Evolutionary conservation across 192 early-diverging fungal species (phyloP).

Genomic region (Borealophlyctis nickersoniae): DNA sequence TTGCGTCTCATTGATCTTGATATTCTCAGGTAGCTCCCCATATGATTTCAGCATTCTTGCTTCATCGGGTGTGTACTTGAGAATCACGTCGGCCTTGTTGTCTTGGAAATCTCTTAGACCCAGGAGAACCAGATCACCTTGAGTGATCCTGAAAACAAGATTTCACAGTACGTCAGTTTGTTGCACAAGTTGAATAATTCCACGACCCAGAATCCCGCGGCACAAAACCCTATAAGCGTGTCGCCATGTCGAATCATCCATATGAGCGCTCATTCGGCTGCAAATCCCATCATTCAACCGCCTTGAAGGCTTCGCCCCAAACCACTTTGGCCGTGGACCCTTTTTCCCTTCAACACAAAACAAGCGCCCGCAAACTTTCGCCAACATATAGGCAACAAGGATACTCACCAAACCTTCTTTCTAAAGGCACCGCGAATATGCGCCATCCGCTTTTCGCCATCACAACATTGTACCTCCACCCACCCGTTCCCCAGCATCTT

Average conservation of each 20-base stretch:
- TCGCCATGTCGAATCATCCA: too few species aligned
- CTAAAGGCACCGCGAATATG: slow-evolving; percentile 97
- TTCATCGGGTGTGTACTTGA: slow-evolving; percentile 96
- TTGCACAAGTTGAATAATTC: too few species aligned
- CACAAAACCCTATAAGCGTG: too few species aligned
- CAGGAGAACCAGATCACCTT: slow-evolving; percentile 87
- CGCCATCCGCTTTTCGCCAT: slow-evolving; percentile 85
- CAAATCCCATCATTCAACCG: too few species aligned
- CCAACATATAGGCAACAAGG: not conserved
- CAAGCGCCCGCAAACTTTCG: too few species aligned
- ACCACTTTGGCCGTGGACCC: too few species aligned
- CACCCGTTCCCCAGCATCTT: slow-evolving; percentile 98
- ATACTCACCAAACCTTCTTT: slow-evolving; percentile 78
- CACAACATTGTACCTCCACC: slow-evolving; percentile 84
- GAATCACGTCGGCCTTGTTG: slow-evolving; percentile 89
- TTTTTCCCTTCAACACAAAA: too few species aligned
- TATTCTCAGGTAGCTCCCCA: slow-evolving; percentile 89
- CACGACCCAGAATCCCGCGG: too few species aligned
- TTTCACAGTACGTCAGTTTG: too few species aligned
- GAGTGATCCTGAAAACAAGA: slow-evolving; percentile 71
- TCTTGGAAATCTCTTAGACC: slow-evolving; percentile 92
- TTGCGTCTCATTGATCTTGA: slow-evolving; percentile 82
- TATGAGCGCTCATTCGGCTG: too few species aligned
- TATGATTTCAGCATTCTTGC: slow-evolving; percentile 87
- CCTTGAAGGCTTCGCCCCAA: too few species aligned